These are phyloP conservation scores for Lactifluus pinguis DNA, from an alignment of 768 basidiomycete species.

Conservation along the genomic window DNA sequence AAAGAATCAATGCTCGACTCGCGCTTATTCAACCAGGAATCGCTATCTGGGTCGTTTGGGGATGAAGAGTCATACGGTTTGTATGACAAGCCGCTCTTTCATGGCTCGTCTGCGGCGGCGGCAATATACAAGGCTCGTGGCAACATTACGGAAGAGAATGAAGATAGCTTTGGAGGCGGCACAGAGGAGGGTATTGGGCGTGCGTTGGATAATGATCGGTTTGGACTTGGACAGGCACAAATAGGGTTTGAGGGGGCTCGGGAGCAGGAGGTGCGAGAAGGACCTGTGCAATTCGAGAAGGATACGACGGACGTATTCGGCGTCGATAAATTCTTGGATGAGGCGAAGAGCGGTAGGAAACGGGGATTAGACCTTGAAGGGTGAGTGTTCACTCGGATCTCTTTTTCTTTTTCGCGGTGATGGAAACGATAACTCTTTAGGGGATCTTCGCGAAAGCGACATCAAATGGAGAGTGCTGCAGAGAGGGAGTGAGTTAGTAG, in stretches of 20 bases:
- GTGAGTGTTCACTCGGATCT: conserved; percentile 31
- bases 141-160: conserved; percentile 74
- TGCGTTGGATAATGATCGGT: conserved; percentile 89
- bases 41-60: conserved; percentile 69
- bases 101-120: conserved; percentile 92
- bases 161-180: conserved; percentile 89
- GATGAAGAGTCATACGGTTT: conserved; percentile 92
- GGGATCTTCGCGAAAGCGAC: conserved; percentile 55
- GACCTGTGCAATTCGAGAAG: conserved; percentile 98
- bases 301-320: conserved; percentile 96
- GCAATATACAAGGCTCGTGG: conserved; percentile 98
- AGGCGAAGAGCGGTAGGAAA: conserved; percentile 93
- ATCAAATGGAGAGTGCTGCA: conserved; percentile 57
- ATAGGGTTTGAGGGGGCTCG: conserved; percentile 89
- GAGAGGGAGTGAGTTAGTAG: conserved; percentile 27
- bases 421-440: conserved; percentile 25
- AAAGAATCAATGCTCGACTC: conserved; percentile 98
- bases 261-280: conserved; percentile 77
- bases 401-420: neutral
- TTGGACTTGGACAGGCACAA: conserved; percentile 74
- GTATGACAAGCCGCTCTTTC: conserved; percentile 93
- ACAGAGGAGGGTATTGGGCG: conserved; percentile 91
- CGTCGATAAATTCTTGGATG: conserved; percentile 92
- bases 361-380: conserved; percentile 71
- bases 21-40: conserved; percentile 94